Conservation (phyloP, 1,284 basidiomycete species). For the Golubevia sp. region DNA sequence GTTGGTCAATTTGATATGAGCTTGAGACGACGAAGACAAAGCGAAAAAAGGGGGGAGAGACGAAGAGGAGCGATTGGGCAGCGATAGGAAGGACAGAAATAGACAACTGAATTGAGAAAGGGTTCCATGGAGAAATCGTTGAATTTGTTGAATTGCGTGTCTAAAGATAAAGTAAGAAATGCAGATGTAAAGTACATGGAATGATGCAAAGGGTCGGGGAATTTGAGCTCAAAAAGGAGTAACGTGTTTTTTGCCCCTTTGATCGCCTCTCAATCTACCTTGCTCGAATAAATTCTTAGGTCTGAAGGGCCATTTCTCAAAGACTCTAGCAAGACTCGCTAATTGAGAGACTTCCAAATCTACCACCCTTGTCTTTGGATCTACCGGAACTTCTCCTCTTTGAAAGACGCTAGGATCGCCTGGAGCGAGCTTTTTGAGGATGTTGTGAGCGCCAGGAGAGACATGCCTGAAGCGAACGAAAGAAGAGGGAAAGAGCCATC, state of each 20-base stretch:
- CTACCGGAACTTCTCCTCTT: constrained; percentile 1
- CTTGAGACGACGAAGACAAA: no score
- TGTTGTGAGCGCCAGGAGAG: constrained; percentile 45
- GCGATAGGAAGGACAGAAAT: no score
- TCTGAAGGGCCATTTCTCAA: constrained; percentile 57
- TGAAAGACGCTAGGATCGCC: constrained; percentile 15
- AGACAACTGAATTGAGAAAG: no score
- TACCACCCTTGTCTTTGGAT: constrained; percentile 29
- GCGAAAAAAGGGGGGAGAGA: no score
- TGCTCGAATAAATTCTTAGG: constrained; percentile 39
- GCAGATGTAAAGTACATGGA: no score
- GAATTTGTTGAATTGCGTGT: no score
- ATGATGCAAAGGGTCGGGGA: no score
- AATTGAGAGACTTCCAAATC: constrained; percentile 46
- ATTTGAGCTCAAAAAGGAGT: no score
- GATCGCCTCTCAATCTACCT: constrained; percentile 25
- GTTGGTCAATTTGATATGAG: no score
- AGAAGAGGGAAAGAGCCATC: not conserved
- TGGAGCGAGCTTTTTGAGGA: constrained; percentile 35
- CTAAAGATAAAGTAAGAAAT: no score
- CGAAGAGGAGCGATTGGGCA: no score
- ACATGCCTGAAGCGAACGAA: constrained; percentile 8
- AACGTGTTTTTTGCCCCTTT: constrained; percentile 11
- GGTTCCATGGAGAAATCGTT: no score
- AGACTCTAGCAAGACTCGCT: constrained; percentile 42